These are phyloP conservation scores for Apiospora malaysiana DNA, from an alignment of 2,329 filamentous ascomycete species.

Conservation along the genomic window DNA sequence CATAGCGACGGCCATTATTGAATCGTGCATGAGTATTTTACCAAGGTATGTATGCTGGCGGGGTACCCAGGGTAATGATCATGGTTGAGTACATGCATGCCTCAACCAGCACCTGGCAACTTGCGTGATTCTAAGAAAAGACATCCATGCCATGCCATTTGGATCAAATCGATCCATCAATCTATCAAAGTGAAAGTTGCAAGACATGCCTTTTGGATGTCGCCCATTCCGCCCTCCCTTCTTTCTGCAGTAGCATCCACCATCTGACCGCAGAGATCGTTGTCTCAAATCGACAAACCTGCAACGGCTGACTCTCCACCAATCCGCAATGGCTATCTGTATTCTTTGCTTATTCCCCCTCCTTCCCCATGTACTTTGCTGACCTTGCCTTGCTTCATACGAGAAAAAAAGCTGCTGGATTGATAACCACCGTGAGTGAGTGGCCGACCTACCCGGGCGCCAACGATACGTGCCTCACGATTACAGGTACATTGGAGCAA, in stretches of 20 bases:
- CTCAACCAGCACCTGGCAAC: neutral
- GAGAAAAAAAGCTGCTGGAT: neutral
- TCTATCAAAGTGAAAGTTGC: neutral
- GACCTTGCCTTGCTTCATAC: slow-evolving; percentile 5
- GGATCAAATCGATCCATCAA: neutral
- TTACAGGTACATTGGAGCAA: neutral
- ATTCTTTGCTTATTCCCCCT: slow-evolving; percentile 3
- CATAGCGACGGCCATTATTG: neutral
- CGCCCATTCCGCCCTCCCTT: too few relatives aligned
- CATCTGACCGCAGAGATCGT: slow-evolving; percentile 5
- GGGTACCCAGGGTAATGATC: neutral
- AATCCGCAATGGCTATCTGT: neutral
- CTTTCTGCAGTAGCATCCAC: neutral
- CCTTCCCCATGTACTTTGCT: neutral
- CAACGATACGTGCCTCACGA: slow-evolving; percentile 1
- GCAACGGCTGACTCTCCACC: neutral
- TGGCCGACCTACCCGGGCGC: slow-evolving; percentile 8
- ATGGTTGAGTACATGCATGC: neutral
- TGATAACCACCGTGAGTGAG: neutral
- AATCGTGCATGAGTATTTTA: neutral
- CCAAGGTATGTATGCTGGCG: neutral
- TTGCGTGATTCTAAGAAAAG: neutral
- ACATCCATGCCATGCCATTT: neutral
- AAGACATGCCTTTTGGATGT: neutral
- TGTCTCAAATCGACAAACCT: neutral